A percentile compares a stretch with the other conserved stretches of the same genome.
phyloP scores from a whole-genome alignment of 495 filamentous ascomycete species.

The Parathielavia hyrcaniae region DNA sequence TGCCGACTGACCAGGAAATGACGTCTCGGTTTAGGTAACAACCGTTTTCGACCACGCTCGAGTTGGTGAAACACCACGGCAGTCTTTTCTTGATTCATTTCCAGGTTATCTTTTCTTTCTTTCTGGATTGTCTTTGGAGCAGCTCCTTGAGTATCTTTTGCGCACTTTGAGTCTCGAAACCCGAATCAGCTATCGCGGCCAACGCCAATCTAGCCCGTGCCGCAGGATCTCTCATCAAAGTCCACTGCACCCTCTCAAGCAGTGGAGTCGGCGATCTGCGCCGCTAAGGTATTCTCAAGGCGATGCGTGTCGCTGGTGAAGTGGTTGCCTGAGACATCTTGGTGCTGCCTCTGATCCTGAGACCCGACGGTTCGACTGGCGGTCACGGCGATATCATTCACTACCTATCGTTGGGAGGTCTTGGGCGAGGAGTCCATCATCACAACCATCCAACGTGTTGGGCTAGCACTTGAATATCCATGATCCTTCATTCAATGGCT shows the following conservation, averaged over 20 bases:
- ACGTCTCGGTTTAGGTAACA: too few species aligned
- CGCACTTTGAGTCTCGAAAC: neutral
- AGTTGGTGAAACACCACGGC: too few species aligned
- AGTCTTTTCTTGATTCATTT: too few species aligned
- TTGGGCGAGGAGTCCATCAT: neutral
- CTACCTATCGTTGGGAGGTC: neutral
- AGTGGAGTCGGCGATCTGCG: constrained; percentile 13
- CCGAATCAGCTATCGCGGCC: neutral
- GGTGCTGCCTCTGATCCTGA: neutral
- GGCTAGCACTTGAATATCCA: neutral
- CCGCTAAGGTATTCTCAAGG: neutral
- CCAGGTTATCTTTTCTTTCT: too few species aligned
- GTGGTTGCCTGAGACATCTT: neutral
- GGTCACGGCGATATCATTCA: constrained; percentile 1
- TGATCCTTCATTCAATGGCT: neutral
- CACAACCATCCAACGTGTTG: too few species aligned
- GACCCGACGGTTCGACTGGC: neutral
- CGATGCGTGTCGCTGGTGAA: constrained; percentile 12
- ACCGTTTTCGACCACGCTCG: neutral
- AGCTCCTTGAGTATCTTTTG: neutral
- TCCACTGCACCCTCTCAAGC: too few species aligned
- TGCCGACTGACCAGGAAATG: too few species aligned
- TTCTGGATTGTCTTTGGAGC: too few species aligned
- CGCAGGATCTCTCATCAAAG: too few species aligned
- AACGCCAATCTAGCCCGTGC: too few species aligned